Evolutionary conservation across 305 asterid species (phyloP).

Genomic region (Rubia tinctorum): DNA sequence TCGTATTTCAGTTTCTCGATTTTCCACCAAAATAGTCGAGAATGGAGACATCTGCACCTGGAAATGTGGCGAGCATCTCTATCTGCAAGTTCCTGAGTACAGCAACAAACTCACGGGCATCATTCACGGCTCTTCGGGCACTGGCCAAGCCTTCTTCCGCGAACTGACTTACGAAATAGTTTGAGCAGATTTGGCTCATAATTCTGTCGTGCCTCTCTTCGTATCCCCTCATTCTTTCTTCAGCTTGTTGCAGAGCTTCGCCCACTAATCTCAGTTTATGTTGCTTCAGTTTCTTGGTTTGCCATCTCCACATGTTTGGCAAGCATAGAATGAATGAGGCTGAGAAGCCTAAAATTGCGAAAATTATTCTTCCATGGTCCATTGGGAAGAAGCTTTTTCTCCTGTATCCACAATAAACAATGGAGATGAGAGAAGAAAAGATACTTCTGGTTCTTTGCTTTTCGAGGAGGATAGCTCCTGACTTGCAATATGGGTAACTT

Average conservation of each 20-base stretch:
- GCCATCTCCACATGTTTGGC: constrained; percentile 24
- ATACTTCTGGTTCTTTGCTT: constrained; percentile 19
- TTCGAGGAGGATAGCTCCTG: constrained; percentile 1
- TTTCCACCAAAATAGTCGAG: constrained; percentile 14
- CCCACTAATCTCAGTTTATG: constrained; percentile 25
- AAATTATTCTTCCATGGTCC: constrained; percentile 21
- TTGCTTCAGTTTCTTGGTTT: constrained; percentile 13
- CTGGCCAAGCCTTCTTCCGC: constrained; percentile 34
- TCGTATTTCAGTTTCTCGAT: not conserved
- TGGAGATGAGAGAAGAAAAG: not conserved
- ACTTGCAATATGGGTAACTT: constrained; percentile 13
- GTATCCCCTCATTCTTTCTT: constrained; percentile 20
- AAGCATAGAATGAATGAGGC: constrained; percentile 25
- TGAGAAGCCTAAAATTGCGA: constrained; percentile 24
- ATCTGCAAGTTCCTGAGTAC: constrained; percentile 37
- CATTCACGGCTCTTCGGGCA: constrained; percentile 43
- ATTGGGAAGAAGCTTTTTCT: constrained; percentile 3
- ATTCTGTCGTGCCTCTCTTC: constrained; percentile 49
- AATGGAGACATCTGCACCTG: constrained; percentile 16
- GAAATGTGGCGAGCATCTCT: constrained; percentile 22
- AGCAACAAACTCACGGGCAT: constrained; percentile 33
- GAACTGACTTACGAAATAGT: constrained; percentile 36
- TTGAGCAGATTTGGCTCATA: constrained; percentile 40
- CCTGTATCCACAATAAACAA: not conserved
- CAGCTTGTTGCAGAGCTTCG: constrained; percentile 33